These are phyloP conservation scores for Yamadazyma sp. DNA, from an alignment of 1,139 yeast species.

Conservation along the genomic window DNA sequence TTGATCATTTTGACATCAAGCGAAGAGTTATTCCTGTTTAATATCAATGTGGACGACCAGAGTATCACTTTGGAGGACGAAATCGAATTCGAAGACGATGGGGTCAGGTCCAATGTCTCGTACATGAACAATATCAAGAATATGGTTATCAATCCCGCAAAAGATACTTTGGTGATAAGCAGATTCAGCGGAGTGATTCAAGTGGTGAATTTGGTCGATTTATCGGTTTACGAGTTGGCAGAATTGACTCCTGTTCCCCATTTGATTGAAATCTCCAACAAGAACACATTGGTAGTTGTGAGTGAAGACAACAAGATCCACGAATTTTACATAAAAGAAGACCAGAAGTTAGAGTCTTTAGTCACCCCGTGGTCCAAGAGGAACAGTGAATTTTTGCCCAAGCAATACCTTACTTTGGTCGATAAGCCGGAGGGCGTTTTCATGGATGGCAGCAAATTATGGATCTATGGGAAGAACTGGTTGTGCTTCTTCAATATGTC, in stretches of 20 bases:
- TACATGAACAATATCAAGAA: constrained; percentile 50
- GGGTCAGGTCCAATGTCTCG: constrained; percentile 25
- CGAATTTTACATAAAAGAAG: constrained; percentile 49
- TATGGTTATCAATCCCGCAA: constrained; percentile 39
- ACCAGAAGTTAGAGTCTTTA: constrained; percentile 23
- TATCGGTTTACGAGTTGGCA: constrained; percentile 50
- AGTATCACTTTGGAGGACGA: constrained; percentile 40
- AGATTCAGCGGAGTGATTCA: constrained; percentile 70
- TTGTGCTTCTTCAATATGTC: constrained; percentile 69
- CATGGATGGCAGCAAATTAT: constrained; percentile 43
- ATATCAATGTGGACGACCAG: constrained; percentile 28
- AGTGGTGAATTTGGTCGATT: constrained; percentile 32
- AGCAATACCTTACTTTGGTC: constrained; percentile 54
- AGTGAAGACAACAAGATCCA: constrained; percentile 74
- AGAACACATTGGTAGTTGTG: constrained; percentile 57
- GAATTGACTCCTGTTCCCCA: constrained; percentile 45
- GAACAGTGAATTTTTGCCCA: constrained; percentile 75
- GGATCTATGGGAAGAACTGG: constrained; percentile 94
- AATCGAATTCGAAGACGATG: constrained; percentile 32
- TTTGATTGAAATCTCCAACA: constrained; percentile 55
- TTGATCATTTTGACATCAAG: constrained; percentile 64
- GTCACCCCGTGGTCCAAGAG: constrained; percentile 79
- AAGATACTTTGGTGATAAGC: constrained; percentile 41
- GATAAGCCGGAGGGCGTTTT: constrained; percentile 80
- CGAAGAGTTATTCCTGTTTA: constrained; percentile 58